Evolutionary conservation across 768 basidiomycete genomes (phyloP).

Genomic region (Mycena galericulata): DNA sequence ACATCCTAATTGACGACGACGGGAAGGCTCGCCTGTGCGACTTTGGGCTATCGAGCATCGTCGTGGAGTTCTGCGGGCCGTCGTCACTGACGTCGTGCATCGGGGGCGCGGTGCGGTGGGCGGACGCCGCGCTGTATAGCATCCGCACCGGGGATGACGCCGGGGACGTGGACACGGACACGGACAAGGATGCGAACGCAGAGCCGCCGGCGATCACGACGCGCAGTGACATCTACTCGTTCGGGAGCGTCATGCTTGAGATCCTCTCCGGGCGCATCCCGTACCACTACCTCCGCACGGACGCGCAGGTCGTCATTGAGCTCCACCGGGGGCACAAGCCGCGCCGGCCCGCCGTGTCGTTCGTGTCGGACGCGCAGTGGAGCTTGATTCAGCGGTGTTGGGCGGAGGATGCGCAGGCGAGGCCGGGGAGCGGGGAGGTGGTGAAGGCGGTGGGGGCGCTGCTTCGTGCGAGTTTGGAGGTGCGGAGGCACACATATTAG

Average conservation of each 20-base stretch:
- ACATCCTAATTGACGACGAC: constrained; percentile 57
- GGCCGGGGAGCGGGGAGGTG: constrained; percentile 48
- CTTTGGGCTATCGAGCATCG: constrained; percentile 59
- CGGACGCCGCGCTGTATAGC: constrained; percentile 55
- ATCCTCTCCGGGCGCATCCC: constrained; percentile 56
- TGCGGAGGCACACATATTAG: constrained; percentile 36
- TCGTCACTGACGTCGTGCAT: constrained; percentile 50
- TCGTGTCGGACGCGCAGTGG: constrained; percentile 56
- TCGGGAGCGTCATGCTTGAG: constrained; percentile 60
- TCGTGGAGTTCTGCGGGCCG: constrained; percentile 47
- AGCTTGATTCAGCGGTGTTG: constrained; percentile 56
- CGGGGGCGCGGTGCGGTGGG: constrained; percentile 62
- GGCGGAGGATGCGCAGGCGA: constrained; percentile 44
- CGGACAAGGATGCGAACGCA: too few relatives aligned
- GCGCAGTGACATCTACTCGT: constrained; percentile 59
- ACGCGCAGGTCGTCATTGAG: constrained; percentile 57
- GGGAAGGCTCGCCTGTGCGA: constrained; percentile 58
- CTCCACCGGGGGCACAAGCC: constrained; percentile 55
- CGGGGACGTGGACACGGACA: too few relatives aligned
- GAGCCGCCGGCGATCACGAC: constrained; percentile 42
- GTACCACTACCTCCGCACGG: constrained; percentile 52
- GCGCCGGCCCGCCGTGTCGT: constrained; percentile 50
- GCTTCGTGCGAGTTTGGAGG: constrained; percentile 38
- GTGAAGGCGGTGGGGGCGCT: constrained; percentile 31
- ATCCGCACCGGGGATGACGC: constrained; percentile 45